Percentiles rank a stretch among this genome's conserved stretches.
Conservation (phyloP, 73 alveolate species). For the Blepharisma japonicum region DNA sequence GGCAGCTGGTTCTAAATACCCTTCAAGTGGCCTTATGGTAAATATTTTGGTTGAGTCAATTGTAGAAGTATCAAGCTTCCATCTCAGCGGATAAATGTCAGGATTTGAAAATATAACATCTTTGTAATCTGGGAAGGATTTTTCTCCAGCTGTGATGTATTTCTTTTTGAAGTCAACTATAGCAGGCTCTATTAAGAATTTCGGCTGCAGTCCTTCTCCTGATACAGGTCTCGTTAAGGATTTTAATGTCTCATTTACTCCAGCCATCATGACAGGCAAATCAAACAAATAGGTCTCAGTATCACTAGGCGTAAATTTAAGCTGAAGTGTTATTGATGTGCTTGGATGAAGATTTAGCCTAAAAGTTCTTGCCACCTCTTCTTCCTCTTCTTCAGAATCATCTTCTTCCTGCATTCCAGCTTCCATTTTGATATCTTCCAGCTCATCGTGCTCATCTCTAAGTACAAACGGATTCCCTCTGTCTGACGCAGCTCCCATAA, state of each 20-base stretch:
- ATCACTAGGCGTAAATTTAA: slow-evolving; percentile 83
- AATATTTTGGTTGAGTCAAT: slow-evolving; percentile 67
- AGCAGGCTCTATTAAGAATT: slow-evolving; percentile 77
- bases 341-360: slow-evolving; percentile 68
- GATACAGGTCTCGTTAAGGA: slow-evolving; percentile 77
- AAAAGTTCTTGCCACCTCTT: slow-evolving; percentile 56
- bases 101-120: slow-evolving; percentile 83
- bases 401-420: slow-evolving; percentile 85
- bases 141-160: slow-evolving; percentile 78
- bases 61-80: slow-evolving; percentile 78
- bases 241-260: slow-evolving; percentile 86
- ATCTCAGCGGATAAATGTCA: slow-evolving; percentile 65
- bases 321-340: slow-evolving; percentile 53
- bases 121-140: slow-evolving; percentile 72
- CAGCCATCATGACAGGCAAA: slow-evolving; percentile 85
- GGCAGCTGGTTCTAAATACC: slow-evolving; percentile 81
- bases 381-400: slow-evolving; percentile 86
- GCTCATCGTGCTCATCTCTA: slow-evolving; percentile 68
- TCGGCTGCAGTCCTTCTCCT: slow-evolving; percentile 91
- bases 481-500: slow-evolving; percentile 54
- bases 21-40: slow-evolving; percentile 81
- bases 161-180: slow-evolving; percentile 73
- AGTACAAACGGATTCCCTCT: slow-evolving; percentile 51
- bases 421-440: slow-evolving; percentile 61
- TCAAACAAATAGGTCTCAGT: slow-evolving; percentile 83